These are phyloP conservation scores for Alternaria gaisen DNA, from an alignment of 2,329 filamentous ascomycete species.

Conservation along the genomic window DNA sequence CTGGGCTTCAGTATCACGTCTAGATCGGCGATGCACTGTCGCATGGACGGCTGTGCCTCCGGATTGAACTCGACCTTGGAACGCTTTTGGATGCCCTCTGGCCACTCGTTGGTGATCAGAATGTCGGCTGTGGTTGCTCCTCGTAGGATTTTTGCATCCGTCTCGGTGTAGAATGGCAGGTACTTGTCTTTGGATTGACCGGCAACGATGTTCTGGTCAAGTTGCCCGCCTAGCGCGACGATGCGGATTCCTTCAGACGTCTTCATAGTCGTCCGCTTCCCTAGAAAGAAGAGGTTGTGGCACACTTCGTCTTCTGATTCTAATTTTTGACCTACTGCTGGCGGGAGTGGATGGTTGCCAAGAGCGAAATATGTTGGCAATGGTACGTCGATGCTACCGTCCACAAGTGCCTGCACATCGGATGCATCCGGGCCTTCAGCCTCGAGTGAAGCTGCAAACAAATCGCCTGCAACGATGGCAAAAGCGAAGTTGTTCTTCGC, in stretches of 20 bases:
- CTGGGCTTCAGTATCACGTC: constrained; percentile 83
- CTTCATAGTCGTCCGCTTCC: constrained; percentile 83
- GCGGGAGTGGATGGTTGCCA: constrained; percentile 76
- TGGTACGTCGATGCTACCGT: constrained; percentile 76
- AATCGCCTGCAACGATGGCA: constrained; percentile 82
- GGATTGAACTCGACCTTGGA: constrained; percentile 70
- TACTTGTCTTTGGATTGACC: constrained; percentile 76
- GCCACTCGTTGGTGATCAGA: constrained; percentile 87
- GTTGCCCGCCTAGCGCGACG: constrained; percentile 80
- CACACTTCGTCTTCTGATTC: constrained; percentile 77
- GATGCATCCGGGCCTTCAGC: constrained; percentile 64
- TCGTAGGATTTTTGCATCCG: constrained; percentile 77
- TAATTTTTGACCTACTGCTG: constrained; percentile 74
- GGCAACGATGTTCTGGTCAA: constrained; percentile 68
- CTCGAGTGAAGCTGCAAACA: constrained; percentile 69
- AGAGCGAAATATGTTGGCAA: constrained; percentile 92
- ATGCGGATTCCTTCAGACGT: constrained; percentile 90
- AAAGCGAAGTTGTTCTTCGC: constrained; percentile 88
- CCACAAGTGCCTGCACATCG: constrained; percentile 69
- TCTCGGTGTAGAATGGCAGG: constrained; percentile 77
- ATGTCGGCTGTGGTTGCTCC: constrained; percentile 85
- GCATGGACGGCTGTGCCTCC: constrained; percentile 63
- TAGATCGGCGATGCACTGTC: constrained; percentile 79
- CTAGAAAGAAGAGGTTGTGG: constrained; percentile 89
- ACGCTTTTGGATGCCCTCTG: constrained; percentile 72